These are phyloP conservation scores for Calocera viscosa DNA, from an alignment of 768 basidiomycete species.

Conservation along the genomic window DNA sequence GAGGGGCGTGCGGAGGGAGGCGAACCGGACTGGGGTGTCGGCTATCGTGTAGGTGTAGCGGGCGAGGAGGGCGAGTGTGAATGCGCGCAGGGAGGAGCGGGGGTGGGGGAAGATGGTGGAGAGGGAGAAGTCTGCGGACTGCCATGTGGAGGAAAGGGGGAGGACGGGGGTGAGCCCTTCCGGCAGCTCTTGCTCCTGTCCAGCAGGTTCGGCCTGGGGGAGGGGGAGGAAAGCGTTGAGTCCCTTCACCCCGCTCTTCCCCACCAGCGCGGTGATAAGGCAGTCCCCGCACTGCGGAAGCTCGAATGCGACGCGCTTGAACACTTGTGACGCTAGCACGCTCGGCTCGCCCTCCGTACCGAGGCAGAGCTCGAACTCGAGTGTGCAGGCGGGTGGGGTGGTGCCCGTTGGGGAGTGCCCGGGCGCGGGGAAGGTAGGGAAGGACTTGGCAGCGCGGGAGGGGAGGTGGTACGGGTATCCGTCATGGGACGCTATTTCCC, in stretches of 20 bases:
- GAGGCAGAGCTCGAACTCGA: constrained; percentile 21
- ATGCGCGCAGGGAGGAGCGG: neutral
- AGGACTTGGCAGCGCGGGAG: neutral
- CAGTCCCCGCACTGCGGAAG: constrained; percentile 30
- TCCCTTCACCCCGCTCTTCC: constrained; percentile 26
- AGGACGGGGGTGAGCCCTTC: constrained; percentile 12
- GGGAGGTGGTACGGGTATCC: constrained; percentile 27
- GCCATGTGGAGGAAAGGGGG: constrained; percentile 16
- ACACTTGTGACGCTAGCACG: constrained; percentile 22
- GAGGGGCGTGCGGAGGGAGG: constrained; percentile 9
- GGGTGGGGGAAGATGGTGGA: constrained; percentile 10
- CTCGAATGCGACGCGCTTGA: constrained; percentile 29
- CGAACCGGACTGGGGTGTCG: constrained; percentile 10
- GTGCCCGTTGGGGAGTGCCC: neutral
- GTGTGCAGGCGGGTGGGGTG: constrained; percentile 12
- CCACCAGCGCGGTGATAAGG: constrained; percentile 26
- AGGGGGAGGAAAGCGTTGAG: constrained; percentile 30
- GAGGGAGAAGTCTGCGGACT: constrained; percentile 16
- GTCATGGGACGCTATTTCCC: constrained; percentile 23
- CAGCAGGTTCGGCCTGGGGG: constrained; percentile 8
- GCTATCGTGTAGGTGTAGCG: neutral
- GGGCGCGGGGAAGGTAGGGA: constrained; percentile 11
- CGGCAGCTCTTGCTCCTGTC: constrained; percentile 6
- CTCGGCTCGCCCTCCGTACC: constrained; percentile 12
- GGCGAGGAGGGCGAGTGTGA: neutral